These are phyloP conservation scores for Debaryomyces maramus DNA, from an alignment of 805 yeast species.

Conservation along the genomic window DNA sequence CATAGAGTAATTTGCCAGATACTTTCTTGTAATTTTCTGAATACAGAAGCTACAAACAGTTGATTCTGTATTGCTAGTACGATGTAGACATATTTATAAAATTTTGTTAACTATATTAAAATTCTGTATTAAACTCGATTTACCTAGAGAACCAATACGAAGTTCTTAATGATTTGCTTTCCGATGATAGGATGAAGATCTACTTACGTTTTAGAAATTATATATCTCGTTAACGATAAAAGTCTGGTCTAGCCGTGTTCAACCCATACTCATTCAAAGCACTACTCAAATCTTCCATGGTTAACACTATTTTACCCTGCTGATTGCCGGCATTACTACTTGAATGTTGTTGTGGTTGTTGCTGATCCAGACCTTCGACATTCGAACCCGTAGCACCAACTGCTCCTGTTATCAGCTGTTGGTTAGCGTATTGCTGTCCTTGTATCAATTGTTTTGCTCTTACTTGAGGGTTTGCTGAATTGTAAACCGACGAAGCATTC, in stretches of 20 bases:
- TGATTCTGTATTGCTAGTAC: too few relatives aligned
- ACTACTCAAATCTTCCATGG: conserved; percentile 90
- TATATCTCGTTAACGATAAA: conserved; percentile 49
- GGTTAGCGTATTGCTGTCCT: conserved; percentile 56
- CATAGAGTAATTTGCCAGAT: too few relatives aligned
- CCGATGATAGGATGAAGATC: too few relatives aligned
- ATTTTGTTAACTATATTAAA: too few relatives aligned
- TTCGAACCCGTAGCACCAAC: conserved; percentile 27
- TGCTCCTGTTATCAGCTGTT: conserved; percentile 33
- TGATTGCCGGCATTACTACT: conserved; percentile 49
- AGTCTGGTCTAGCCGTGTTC: conserved; percentile 88
- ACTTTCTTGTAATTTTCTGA: too few relatives aligned
- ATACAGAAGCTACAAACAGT: too few relatives aligned
- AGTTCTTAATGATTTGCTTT: too few relatives aligned
- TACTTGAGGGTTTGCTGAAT: conserved; percentile 81
- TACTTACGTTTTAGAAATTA: too few relatives aligned
- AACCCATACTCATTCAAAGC: conserved; percentile 92
- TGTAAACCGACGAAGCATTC: conserved; percentile 82
- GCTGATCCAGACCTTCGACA: conserved; percentile 37
- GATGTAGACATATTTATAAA: too few relatives aligned
- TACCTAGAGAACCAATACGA: too few relatives aligned
- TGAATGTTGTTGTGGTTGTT: conserved; percentile 31
- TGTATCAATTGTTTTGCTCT: conserved; percentile 76
- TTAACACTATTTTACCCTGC: conserved; percentile 78
- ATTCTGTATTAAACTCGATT: too few relatives aligned